phyloP scores from a whole-genome alignment of 1,284 basidiomycete genomes.

The Melampsora americana region DNA sequence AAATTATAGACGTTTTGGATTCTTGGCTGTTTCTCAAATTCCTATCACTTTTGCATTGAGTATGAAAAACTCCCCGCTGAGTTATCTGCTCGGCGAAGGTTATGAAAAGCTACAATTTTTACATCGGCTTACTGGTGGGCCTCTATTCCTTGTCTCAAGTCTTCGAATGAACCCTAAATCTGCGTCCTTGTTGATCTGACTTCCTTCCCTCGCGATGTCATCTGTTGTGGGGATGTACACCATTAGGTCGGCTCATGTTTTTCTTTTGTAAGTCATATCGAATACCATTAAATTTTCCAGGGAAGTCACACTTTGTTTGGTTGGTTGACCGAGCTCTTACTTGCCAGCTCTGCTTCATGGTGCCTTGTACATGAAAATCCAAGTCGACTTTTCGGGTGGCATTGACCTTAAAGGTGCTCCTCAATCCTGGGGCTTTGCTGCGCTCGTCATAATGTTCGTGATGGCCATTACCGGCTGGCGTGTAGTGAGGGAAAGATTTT shows the following conservation, averaged over 20 bases:
- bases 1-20: constrained; percentile 38
- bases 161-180: neutral
- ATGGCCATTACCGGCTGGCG: constrained; percentile 16
- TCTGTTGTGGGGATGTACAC: neutral
- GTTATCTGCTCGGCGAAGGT: constrained; percentile 19
- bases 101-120: constrained; percentile 39
- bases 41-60: constrained; percentile 22
- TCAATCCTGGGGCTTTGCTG: neutral
- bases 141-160: neutral
- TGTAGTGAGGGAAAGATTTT: constrained; percentile 13
- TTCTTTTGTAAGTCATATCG: constrained; percentile 23
- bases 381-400: neutral
- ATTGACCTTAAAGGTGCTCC: constrained; percentile 22
- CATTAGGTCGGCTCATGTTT: constrained; percentile 27
- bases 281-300: neutral
- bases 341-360: constrained; percentile 28
- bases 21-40: constrained; percentile 36
- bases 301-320: neutral
- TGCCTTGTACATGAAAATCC: constrained; percentile 13
- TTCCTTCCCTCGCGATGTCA: no score
- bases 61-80: constrained; percentile 42
- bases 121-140: constrained; percentile 21
- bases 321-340: neutral
- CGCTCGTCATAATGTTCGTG: constrained; percentile 3
- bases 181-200: no score